A percentile compares a stretch with the other conserved stretches of the same genome.
Conservation (phyloP, 306 rosid species). For the Arachis hypogaea region DNA sequence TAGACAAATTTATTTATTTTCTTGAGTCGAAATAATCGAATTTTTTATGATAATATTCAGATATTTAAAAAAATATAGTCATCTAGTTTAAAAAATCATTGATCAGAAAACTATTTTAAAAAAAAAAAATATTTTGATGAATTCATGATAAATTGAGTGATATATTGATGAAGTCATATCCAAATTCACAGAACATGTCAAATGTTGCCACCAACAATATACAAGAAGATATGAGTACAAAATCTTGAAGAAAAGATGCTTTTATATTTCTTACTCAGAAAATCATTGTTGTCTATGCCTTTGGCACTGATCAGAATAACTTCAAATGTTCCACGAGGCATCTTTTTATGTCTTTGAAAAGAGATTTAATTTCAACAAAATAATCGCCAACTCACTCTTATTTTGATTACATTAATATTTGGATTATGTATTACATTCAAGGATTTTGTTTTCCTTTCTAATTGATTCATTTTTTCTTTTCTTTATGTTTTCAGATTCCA, state of each 20-base stretch:
- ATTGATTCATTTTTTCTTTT: background rate
- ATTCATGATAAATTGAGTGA: too few species aligned
- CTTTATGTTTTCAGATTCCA: background rate
- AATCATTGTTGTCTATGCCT: conserved; percentile 28
- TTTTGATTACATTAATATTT: background rate
- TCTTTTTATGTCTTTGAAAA: conserved; percentile 1
- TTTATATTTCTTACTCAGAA: conserved; percentile 29
- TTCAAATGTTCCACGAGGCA: conserved; percentile 44
- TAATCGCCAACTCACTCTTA: background rate
- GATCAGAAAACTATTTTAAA: too few species aligned
- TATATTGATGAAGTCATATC: background rate
- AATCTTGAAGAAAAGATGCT: background rate
- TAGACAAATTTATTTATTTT: too few species aligned
- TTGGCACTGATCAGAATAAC: conserved; percentile 42
- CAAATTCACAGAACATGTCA: background rate
- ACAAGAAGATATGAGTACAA: background rate
- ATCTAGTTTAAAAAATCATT: too few species aligned
- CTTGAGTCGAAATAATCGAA: too few species aligned
- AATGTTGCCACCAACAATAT: background rate
- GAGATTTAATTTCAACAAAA: background rate
- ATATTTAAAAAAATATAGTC: too few species aligned
- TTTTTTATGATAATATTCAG: too few species aligned
- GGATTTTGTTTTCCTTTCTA: background rate
- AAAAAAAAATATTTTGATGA: too few species aligned
- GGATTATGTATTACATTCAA: background rate